Evolutionary conservation across 2,329 filamentous ascomycete species (phyloP).

Genomic region (Alternaria dauci): DNA sequence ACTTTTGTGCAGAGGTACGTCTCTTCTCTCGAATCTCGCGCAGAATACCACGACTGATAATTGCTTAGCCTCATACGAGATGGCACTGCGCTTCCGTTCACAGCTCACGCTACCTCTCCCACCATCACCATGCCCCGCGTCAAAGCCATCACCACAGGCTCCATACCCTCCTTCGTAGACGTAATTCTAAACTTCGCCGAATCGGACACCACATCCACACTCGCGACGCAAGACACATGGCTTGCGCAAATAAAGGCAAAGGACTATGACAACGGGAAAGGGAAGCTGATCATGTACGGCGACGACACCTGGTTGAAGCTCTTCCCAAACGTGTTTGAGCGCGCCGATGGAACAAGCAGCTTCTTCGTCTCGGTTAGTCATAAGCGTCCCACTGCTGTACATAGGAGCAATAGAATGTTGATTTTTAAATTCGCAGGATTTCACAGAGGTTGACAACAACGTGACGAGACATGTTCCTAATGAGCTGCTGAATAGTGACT

Average conservation of each 20-base stretch:
- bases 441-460: conserved; percentile 96
- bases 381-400: conserved; percentile 35
- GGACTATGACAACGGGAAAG: conserved; percentile 48
- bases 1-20: conserved; percentile 82
- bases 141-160: conserved; percentile 96
- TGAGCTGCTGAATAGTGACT: conserved; percentile 80
- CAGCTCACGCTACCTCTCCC: conserved; percentile 92
- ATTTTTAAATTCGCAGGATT: conserved; percentile 70
- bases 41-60: background rate
- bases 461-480: conserved; percentile 87
- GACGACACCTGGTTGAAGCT: conserved; percentile 99
- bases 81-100: conserved; percentile 89
- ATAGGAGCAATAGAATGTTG: conserved; percentile 45
- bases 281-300: conserved; percentile 91
- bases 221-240: conserved; percentile 93
- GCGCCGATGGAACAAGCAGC: conserved; percentile 91
- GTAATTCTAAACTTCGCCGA: conserved; percentile 97
- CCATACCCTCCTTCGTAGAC: conserved; percentile 97
- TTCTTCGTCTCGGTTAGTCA: conserved; percentile 92
- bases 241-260: conserved; percentile 84
- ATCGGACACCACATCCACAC: conserved; percentile 86
- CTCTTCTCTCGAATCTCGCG: background rate
- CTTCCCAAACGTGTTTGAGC: conserved; percentile 87
- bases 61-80: conserved; percentile 76
- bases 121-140: conserved; percentile 98